Base-by-base conservation (phyloP, 169 alveolate genomes). In the Cryptosporidium sp. region DNA sequence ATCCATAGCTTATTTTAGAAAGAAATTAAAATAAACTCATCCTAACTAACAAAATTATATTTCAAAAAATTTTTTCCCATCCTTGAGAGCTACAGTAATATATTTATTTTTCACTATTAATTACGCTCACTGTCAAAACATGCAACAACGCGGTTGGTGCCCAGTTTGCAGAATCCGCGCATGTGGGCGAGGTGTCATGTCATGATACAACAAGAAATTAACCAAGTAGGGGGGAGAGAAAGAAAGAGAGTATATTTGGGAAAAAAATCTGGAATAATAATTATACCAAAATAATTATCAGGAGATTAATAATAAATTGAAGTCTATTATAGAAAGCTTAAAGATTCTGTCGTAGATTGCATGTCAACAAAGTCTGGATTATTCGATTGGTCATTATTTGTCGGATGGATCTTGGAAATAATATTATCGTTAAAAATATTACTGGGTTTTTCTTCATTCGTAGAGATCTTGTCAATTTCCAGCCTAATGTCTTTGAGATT, bases 301-400 rank as follows among this genome's bases (percentile, higher is more conserved):
- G 41, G 29, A 45, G 18, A 69, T 37, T 29, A 4, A 4, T 69
- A 35, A 18, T n/a, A 39, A 21, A 69, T 45, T 41, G 7, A 37
- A 18, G 7, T 39, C 33, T 3, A 18, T 45, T 48, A 35, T 3
- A 39, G 18, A 41, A 73, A 59, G 10, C 70, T 73, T 55, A 73
- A 23, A n/a, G 86, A 73, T n/a, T 73, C 86, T n/a, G 86, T 59
- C 5, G 86, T 73, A 14, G 86, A 73, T 12, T 73, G 86, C 65
- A 73, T 16, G 59, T 73, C 70, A 21, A 73, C 8, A 41, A 26
- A 59, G 45, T 59, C 68, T 33, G 70, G 43, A 59, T 35, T 39
- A 23, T 33, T n/a, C 16, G n/a, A 33, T 16, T 18, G 31, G 18
- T 26, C 55, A 5, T n/a, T 51, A 21, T 6, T 23, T 50, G 6